Evolutionary conservation across 345 rosid genomes (phyloP), one percentile per base, ranked within the genome.

Genomic region (Salix viminalis): DNA sequence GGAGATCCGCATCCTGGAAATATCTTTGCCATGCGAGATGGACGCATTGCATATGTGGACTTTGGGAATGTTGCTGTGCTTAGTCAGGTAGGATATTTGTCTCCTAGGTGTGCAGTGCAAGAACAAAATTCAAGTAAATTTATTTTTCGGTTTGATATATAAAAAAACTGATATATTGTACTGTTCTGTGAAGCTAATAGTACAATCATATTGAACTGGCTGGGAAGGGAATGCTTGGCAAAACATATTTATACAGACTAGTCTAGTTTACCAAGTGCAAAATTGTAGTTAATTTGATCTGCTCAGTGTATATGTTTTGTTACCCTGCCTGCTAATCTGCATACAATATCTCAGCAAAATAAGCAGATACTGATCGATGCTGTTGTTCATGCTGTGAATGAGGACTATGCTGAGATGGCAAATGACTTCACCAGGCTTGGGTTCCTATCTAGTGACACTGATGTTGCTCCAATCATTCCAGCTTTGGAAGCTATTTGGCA

Each of bases 1-100:
- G 97, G 99, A 75, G 99, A 95, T 87, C 99, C 99, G 42, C 99
- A 95, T 83, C 99, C 99, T 88, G 99, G 99, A 81, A 95, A 95
- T 81, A 90, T 95, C 48, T 95, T 95, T 79, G 99, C 99, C 32
- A 91, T 95, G 97, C 96, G 86, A 2, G 99, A 95, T 87, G 99
- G 99, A 39, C 95, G 97, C 70, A 91, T 95, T 79, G 99, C 97
- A 66, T 95, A 91, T 83, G 99, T 95, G 78, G 99, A 95, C 90
- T 95, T 92, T 80, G 99, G 99, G 79, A 92, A 95, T 77, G 99
- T 95, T 84, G 99, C 99, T 73, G 97, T 88, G 58, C 97, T 95
- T 73, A 95, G 99, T 89, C 93, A 95, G 93, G 99, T 95, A 82
- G 80, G 79, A 75, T 69, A 41, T 66, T 39, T 41, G 37, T 72